phyloP scores from a whole-genome alignment of 768 basidiomycete species.

The Albatrellus ellisii region DNA sequence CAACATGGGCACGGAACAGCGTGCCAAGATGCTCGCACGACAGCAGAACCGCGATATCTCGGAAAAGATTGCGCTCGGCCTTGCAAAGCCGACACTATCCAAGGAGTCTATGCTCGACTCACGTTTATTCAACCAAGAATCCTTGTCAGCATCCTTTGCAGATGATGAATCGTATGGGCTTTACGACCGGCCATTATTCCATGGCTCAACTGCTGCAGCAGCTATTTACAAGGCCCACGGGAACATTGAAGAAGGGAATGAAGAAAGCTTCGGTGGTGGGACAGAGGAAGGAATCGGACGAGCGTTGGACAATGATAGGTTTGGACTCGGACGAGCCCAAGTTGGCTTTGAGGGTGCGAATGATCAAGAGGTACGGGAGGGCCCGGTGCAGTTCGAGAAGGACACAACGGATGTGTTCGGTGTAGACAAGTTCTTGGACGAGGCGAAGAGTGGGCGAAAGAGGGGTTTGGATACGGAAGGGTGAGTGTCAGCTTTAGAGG shows the following conservation, averaged over 20 bases:
- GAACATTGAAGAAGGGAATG: constrained; percentile 71
- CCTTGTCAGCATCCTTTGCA: constrained; percentile 66
- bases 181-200: constrained; percentile 92
- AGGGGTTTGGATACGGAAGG: constrained; percentile 69
- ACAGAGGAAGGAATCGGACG: constrained; percentile 91
- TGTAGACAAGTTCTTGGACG: constrained; percentile 92
- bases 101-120: constrained; percentile 98
- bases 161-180: constrained; percentile 91
- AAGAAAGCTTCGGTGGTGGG: constrained; percentile 88
- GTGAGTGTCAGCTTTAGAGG: constrained; percentile 37
- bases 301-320: constrained; percentile 88
- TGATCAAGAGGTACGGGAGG: constrained; percentile 75
- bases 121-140: constrained; percentile 94
- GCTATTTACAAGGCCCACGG: constrained; percentile 98
- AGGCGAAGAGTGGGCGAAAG: constrained; percentile 92
- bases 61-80: constrained; percentile 94
- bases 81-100: constrained; percentile 91
- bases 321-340: constrained; percentile 72
- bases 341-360: constrained; percentile 88
- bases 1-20: constrained; percentile 96
- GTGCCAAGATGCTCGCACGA: constrained; percentile 89
- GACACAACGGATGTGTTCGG: constrained; percentile 96
- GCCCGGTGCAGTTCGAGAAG: constrained; percentile 98
- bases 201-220: constrained; percentile 92
- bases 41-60: constrained; percentile 99